Percentiles rank a stretch among this genome's conserved stretches.
These are phyloP conservation scores for Pseudogymnoascus sp. DNA, from an alignment of 2,329 filamentous ascomycete genomes.

Conservation along the genomic window DNA sequence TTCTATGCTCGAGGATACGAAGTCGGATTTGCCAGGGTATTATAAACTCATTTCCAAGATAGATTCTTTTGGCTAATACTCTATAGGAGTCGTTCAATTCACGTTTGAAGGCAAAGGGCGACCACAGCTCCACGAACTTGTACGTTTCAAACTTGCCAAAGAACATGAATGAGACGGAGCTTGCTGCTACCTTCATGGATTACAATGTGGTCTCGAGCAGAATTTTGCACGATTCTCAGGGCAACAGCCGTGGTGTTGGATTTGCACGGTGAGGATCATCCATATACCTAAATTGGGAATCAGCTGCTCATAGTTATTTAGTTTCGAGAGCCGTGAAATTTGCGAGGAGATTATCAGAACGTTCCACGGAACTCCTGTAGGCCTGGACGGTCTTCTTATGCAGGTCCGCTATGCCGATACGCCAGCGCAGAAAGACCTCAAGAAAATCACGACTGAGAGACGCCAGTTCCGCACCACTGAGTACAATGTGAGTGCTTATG, in stretches of 20 bases:
- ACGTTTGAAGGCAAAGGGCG: slow-evolving; percentile 90
- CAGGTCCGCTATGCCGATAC: slow-evolving; percentile 97
- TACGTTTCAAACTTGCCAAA: slow-evolving; percentile 97
- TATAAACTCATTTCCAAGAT: slow-evolving; percentile 5
- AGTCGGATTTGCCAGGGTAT: slow-evolving; percentile 91
- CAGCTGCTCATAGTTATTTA: slow-evolving; percentile 33
- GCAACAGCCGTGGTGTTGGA: slow-evolving; percentile 91
- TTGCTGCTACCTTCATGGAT: slow-evolving; percentile 69
- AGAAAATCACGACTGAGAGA: slow-evolving; percentile 89
- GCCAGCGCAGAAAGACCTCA: slow-evolving; percentile 89
- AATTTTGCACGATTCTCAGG: slow-evolving; percentile 85
- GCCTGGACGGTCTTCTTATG: slow-evolving; percentile 72
- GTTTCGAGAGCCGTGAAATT: slow-evolving; percentile 81
- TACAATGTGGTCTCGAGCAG: slow-evolving; percentile 87
- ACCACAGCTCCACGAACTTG: slow-evolving; percentile 83
- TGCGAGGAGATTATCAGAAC: slow-evolving; percentile 83
- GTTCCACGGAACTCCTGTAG: slow-evolving; percentile 72
- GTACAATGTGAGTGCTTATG: slow-evolving; percentile 72
- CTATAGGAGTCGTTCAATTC: slow-evolving; percentile 91
- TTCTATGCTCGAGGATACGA: slow-evolving; percentile 95
- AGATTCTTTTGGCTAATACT: slow-evolving; percentile 18
- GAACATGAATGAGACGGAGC: slow-evolving; percentile 81
- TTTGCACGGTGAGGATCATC: slow-evolving; percentile 71
- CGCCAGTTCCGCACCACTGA: slow-evolving; percentile 94
- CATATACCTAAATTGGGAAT: neutral